Base-by-base conservation (phyloP, 2,329 filamentous ascomycete genomes). In the Didymella sp. region DNA sequence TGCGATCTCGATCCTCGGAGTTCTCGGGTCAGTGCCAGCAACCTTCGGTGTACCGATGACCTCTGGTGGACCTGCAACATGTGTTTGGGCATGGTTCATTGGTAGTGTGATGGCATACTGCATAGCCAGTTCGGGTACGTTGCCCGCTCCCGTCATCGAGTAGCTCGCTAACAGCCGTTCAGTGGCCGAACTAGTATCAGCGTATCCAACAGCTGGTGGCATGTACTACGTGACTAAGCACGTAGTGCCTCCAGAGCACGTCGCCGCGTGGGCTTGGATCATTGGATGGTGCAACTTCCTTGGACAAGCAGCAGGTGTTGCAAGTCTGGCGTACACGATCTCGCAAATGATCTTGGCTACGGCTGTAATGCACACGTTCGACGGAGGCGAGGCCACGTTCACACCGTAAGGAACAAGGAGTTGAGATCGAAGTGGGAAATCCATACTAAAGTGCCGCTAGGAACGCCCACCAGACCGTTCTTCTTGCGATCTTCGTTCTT, bases 141-240 rank as follows among this genome's bases (percentile, higher is more conserved):
- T 12, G 17, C 1, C 41, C 21, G 25, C 42, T 19, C 37, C 5
- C 21, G 2, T 17, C 11, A 8, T 2, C 4, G 19, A 30, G 19
- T 7, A 25, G 33, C 8, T 22, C 17, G 25, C 41, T 37, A 33
- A 52, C 15, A 9, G 40, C 43, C 30, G 7, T 40, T 19, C 38
- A 82, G 86, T 88, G n/a, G 82, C 86, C 40, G 86, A 88, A 72
- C 73, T 88, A 49, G 85, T 88, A 25, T 88, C 85, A 7, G 86
- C 85, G 28, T 88, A 88, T 73, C 86, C 86, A 30, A 89, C 86
- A 2, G 85, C 85, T 2, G 86, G 86, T 19, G 86, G 86, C 2
- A 88, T 89, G 85, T 88, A 88, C 72, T 89, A 87, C 69, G 85
- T 87, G 30, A 87, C 85, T 9, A 88, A 88, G 65, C 82, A 86